These are phyloP conservation scores for Suillus discolor DNA, from an alignment of 768 basidiomycete genomes.

Conservation along the genomic window DNA sequence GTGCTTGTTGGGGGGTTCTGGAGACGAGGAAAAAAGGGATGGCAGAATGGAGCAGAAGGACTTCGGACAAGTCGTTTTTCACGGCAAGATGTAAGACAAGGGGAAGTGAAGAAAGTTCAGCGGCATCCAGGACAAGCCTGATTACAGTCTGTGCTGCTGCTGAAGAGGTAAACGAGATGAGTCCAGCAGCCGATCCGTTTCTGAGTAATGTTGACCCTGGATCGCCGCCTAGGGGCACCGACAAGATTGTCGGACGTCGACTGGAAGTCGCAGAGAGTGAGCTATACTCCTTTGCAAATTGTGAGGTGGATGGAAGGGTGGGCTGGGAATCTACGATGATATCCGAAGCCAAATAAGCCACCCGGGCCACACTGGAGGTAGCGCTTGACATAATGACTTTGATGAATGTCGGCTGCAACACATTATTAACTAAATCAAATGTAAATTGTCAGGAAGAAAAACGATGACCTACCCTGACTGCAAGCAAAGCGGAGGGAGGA, in stretches of 20 bases:
- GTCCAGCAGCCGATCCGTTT: slow-evolving; percentile 38
- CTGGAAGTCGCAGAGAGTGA: slow-evolving; percentile 37
- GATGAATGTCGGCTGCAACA: neutral
- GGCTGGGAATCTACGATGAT: slow-evolving; percentile 61
- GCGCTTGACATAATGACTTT: slow-evolving; percentile 28
- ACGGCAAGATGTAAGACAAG: slow-evolving; percentile 75
- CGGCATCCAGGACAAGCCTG: slow-evolving; percentile 67
- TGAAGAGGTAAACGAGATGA: slow-evolving; percentile 63
- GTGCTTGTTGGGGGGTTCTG: slow-evolving; percentile 74
- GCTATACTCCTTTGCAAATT: slow-evolving; percentile 34
- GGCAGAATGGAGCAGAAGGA: slow-evolving; percentile 74
- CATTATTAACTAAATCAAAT: neutral
- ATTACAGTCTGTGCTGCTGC: slow-evolving; percentile 55
- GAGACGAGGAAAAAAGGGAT: slow-evolving; percentile 86
- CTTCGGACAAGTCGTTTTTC: slow-evolving; percentile 68
- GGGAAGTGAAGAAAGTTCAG: slow-evolving; percentile 63
- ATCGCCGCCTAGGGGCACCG: slow-evolving; percentile 68
- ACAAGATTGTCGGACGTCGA: slow-evolving; percentile 45
- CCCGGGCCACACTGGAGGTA: slow-evolving; percentile 54
- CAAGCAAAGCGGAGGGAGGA: slow-evolving; percentile 5
- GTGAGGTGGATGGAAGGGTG: slow-evolving; percentile 40
- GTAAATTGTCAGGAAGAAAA: neutral
- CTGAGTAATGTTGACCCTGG: slow-evolving; percentile 58
- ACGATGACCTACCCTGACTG: slow-evolving; percentile 11
- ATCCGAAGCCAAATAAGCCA: slow-evolving; percentile 74